Conservation (phyloP, 116 monocot species). For the Zostera marina region DNA sequence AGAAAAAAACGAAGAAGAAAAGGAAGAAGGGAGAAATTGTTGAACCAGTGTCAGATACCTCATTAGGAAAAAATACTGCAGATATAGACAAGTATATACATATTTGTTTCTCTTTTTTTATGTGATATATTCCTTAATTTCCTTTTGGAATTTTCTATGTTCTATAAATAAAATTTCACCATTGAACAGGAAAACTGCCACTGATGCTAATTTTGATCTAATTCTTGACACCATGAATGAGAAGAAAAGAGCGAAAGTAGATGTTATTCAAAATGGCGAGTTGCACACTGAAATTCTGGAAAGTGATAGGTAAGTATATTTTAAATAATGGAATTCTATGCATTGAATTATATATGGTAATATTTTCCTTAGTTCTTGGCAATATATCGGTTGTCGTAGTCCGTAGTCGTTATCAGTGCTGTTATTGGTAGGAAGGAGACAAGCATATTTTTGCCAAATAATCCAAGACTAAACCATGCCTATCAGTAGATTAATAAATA, state of each 20-base stretch:
- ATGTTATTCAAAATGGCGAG: slow-evolving; percentile 1
- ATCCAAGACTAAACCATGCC: too few species aligned
- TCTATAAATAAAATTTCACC: background rate
- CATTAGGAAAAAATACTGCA: slow-evolving; percentile 3
- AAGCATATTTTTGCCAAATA: too few species aligned
- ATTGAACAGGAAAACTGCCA: slow-evolving; percentile 1
- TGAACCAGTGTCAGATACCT: background rate
- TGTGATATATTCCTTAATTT: background rate
- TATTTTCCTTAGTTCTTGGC: background rate
- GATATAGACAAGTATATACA: background rate
- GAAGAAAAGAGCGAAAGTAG: slow-evolving; percentile 16
- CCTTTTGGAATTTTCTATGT: background rate
- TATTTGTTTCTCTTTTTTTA: background rate
- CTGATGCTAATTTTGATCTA: background rate
- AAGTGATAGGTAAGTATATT: slow-evolving; percentile 1
- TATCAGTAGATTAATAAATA: too few species aligned
- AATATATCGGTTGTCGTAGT: background rate
- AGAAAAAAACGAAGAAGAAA: slow-evolving; percentile 16
- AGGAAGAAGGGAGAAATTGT: background rate
- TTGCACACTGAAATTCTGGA: background rate
- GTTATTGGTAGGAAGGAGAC: too few species aligned
- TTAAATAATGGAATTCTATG: background rate
- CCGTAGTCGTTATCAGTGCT: too few species aligned
- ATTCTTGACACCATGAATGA: slow-evolving; percentile 1
- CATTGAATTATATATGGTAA: background rate